A percentile compares a stretch with the other conserved stretches of the same genome.
Conservation (phyloP, 139 green algal species). For the Dunaliella primolecta region DNA sequence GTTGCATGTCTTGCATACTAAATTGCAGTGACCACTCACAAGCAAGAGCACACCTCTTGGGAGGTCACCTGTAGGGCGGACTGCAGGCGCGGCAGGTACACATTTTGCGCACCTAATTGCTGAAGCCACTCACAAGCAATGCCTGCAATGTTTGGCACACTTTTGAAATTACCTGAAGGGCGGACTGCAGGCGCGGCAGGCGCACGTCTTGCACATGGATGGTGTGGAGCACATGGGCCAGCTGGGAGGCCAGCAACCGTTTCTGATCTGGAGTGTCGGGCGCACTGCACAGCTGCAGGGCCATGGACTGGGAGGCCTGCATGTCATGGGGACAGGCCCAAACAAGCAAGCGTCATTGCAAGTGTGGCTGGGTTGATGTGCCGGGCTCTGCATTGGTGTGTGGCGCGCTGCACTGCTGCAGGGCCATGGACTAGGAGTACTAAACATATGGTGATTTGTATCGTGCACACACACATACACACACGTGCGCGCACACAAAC, state of each 20-base stretch:
- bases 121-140: too few species aligned
- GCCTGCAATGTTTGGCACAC: too few species aligned
- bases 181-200: constrained; percentile 28
- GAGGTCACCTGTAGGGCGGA: not conserved
- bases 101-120: too few species aligned
- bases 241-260: constrained; percentile 18
- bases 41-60: too few species aligned
- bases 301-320: not conserved
- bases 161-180: constrained; percentile 7
- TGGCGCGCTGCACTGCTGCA: constrained; percentile 5
- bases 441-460: too few species aligned
- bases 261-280: constrained; percentile 22
- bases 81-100: too few species aligned
- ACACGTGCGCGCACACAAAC: not conserved
- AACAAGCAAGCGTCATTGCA: too few species aligned
- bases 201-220: constrained; percentile 28
- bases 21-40: too few species aligned
- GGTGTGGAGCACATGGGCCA: constrained; percentile 15
- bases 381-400: not conserved
- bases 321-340: not conserved
- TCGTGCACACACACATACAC: not conserved
- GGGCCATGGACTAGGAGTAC: constrained; percentile 1
- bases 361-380: too few species aligned
- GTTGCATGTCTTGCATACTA: too few species aligned
- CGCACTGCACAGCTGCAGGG: not conserved